Base-by-base conservation (phyloP, 345 rosid genomes). In the Aquilaria malaccensis region DNA sequence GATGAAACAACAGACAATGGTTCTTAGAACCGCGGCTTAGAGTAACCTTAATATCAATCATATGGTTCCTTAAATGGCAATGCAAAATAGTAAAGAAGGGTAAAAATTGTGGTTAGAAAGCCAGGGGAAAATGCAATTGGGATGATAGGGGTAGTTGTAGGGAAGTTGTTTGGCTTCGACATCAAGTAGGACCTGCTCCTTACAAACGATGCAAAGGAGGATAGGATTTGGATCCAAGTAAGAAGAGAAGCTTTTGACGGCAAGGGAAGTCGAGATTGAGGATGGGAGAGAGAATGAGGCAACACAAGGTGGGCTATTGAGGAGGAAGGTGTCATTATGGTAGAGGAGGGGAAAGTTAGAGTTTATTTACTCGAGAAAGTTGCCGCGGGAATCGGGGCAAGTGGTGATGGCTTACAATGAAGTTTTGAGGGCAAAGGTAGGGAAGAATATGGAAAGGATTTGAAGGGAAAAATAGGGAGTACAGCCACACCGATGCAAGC, bases 121-220 rank as follows among this genome's bases (percentile, higher is more conserved):
- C 86, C 82, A 84, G 0, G 84, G 82, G 37, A 75, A 62, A 49
- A 84, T 84, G 69, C 86, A 81, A n/a, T 73, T 75, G 15, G 82
- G 69, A 48, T 81, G 89, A 67, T 77, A 83, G 10, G 77, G 66
- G 41, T 83, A 85, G 0, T 51, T 69, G 59, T 86, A 84, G 37
- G 89, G 89, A 11, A 84, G 67, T 10, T 72, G 70, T 68, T 68
- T 68, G 56, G 77, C 89, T 29, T 74, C 76, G 22, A 70, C 77
- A 13, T 79, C 78, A 0, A 72, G 4, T 6, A 45, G 1, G 57
- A 83, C 81, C 58, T 79, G 72, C 7, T 83, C 85, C 56, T 79
- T 79, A 51, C 89, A 83, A 0, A 83, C 78, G 22, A 77, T 81
- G 53, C 89, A 83, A 37, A 76, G 69, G 59, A 76, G 58, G 13